These are phyloP conservation scores for Acmispon strigosus DNA, from an alignment of 306 rosid species.

Conservation along the genomic window DNA sequence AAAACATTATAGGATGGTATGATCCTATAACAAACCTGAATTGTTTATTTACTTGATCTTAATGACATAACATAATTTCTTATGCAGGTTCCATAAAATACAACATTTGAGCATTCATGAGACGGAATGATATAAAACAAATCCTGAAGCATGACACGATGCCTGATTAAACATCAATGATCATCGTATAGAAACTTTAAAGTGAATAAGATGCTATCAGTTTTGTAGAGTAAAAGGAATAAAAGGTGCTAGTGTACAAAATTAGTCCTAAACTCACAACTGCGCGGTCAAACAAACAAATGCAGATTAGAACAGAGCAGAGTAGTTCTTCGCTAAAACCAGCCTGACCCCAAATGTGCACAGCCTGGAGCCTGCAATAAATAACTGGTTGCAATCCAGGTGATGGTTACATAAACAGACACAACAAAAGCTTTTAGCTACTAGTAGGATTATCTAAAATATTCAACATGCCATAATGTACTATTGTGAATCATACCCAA, in stretches of 20 bases:
- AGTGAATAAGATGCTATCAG: not conserved
- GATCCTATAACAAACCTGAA: not conserved
- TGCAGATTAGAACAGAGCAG: conserved; percentile 7
- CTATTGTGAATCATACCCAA: too few relatives aligned
- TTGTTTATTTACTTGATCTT: not conserved
- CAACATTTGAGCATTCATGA: not conserved
- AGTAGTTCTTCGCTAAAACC: not conserved
- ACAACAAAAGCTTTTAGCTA: too few relatives aligned
- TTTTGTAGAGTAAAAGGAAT: not conserved
- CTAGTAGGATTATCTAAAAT: too few relatives aligned
- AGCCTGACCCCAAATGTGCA: not conserved
- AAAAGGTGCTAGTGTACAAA: conserved; percentile 10
- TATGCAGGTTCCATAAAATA: not conserved
- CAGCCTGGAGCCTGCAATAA: not conserved
- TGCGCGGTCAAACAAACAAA: conserved; percentile 12
- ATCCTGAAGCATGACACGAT: not conserved
- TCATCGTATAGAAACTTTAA: not conserved
- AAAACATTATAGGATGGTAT: not conserved
- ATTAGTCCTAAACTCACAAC: conserved; percentile 19
- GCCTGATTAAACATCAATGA: not conserved
- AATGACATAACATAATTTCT: not conserved
- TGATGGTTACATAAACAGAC: not conserved
- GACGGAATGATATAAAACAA: not conserved
- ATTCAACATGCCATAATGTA: too few relatives aligned
- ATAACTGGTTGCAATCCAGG: conserved; percentile 9